Evolutionary conservation across 495 filamentous ascomycete species (phyloP).

Genomic region (Jackrogersella multiformis): DNA sequence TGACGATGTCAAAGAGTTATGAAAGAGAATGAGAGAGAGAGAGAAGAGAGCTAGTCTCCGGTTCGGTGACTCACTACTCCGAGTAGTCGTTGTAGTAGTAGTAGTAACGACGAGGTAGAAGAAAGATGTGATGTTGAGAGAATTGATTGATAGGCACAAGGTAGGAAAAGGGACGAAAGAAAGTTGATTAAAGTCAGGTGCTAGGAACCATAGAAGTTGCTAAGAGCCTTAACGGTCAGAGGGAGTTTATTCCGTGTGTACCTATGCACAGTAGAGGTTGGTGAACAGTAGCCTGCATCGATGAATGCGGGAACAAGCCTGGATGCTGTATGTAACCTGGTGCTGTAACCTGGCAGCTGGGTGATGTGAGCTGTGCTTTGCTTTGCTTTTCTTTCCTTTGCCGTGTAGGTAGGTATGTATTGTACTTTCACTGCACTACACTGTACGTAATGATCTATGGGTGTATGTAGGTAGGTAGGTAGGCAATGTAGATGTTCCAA

Average conservation of each 20-base stretch:
- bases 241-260: constrained; percentile 23
- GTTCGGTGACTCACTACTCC: background rate
- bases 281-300: constrained; percentile 27
- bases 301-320: constrained; percentile 18
- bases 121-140: constrained; percentile 34
- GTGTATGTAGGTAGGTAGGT: too few species aligned
- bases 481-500: too few species aligned
- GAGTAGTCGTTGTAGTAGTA: too few species aligned
- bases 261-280: constrained; percentile 14
- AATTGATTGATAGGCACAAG: constrained; percentile 34
- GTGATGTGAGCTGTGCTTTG: background rate
- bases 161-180: constrained; percentile 33
- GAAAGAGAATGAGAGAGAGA: constrained; percentile 21
- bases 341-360: constrained; percentile 4
- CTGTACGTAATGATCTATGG: too few species aligned
- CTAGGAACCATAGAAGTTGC: background rate
- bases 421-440: too few species aligned
- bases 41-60: constrained; percentile 3
- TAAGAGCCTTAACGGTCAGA: constrained; percentile 1
- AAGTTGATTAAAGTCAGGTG: constrained; percentile 35
- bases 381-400: background rate
- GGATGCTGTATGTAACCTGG: too few species aligned
- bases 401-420: constrained; percentile 2
- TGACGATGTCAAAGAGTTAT: constrained; percentile 21
- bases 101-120: constrained; percentile 24